Conservation (phyloP, 2,329 filamentous ascomycete genomes). For the Aquanectria penicillioides region DNA sequence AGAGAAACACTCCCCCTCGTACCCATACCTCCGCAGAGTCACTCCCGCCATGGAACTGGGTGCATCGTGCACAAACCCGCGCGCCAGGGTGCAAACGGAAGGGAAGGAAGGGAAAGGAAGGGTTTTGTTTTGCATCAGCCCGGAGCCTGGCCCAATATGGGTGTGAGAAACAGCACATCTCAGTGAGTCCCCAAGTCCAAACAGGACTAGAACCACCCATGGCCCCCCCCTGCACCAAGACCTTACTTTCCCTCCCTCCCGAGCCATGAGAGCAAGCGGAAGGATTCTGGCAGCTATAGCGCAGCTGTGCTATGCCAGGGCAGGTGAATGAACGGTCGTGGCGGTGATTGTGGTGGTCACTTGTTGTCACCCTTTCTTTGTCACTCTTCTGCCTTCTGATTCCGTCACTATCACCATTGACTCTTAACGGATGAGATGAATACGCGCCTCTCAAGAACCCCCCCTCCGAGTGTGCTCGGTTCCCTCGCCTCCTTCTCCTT, state of each 20-base stretch:
- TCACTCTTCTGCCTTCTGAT: background rate
- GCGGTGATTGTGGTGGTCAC: background rate
- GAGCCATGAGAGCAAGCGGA: background rate
- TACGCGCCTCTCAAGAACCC: too few species aligned
- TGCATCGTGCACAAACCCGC: background rate
- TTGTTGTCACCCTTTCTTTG: background rate
- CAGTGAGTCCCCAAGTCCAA: background rate
- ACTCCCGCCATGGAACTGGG: too few species aligned
- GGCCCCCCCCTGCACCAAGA: constrained; percentile 2
- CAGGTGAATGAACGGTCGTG: background rate
- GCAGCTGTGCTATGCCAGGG: too few species aligned
- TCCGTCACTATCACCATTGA: too few species aligned
- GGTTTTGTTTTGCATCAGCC: background rate
- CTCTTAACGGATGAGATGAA: too few species aligned
- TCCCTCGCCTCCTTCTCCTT: too few species aligned
- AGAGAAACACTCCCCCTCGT: background rate
- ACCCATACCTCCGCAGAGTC: too few species aligned
- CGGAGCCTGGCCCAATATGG: background rate
- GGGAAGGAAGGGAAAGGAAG: background rate
- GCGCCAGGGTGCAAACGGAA: constrained; percentile 3
- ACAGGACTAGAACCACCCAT: constrained; percentile 9
- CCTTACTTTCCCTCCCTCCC: background rate
- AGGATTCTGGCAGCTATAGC: constrained; percentile 2
- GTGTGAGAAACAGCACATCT: constrained; percentile 1
- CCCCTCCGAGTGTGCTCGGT: too few species aligned